Evolutionary conservation across 2,329 filamentous ascomycete genomes (phyloP).

Genomic region (Macrophomina phaseolina): DNA sequence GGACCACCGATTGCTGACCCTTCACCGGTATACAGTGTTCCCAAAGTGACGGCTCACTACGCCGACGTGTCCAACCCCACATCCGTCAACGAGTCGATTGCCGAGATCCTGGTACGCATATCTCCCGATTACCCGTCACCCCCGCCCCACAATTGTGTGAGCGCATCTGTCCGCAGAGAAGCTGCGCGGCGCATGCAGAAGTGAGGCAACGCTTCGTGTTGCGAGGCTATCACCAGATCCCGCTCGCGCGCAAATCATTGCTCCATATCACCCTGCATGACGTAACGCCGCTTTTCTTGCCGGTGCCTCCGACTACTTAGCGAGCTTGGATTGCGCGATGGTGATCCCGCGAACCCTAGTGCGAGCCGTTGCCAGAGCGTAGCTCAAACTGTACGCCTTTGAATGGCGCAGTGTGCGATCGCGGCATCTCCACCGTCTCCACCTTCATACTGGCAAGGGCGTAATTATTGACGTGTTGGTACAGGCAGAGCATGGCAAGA

Average conservation of each 20-base stretch:
- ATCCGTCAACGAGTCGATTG: slow-evolving; percentile 76
- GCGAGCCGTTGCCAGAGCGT: neutral
- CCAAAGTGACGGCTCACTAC: slow-evolving; percentile 87
- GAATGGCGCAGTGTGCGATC: neutral
- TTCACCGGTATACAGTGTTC: slow-evolving; percentile 57
- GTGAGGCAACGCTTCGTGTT: neutral
- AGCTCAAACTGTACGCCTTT: neutral
- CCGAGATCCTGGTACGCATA: slow-evolving; percentile 63
- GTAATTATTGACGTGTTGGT: slow-evolving; percentile 1
- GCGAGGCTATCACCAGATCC: slow-evolving; percentile 5
- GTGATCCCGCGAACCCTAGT: neutral
- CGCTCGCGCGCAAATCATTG: neutral
- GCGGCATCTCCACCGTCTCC: neutral
- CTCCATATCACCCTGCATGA: slow-evolving; percentile 1
- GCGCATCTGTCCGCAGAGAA: neutral
- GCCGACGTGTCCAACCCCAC: slow-evolving; percentile 82
- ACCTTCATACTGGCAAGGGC: neutral
- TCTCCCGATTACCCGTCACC: slow-evolving; percentile 18
- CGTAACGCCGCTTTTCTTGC: slow-evolving; percentile 1
- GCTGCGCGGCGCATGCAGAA: slow-evolving; percentile 3
- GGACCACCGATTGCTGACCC: slow-evolving; percentile 9
- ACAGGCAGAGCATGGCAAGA: slow-evolving; percentile 70
- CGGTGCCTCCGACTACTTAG: neutral
- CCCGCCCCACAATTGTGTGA: slow-evolving; percentile 10
- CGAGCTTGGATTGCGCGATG: neutral